These are phyloP conservation scores for Citrullus colocynthis DNA, from an alignment of 306 rosid species.

Conservation along the genomic window DNA sequence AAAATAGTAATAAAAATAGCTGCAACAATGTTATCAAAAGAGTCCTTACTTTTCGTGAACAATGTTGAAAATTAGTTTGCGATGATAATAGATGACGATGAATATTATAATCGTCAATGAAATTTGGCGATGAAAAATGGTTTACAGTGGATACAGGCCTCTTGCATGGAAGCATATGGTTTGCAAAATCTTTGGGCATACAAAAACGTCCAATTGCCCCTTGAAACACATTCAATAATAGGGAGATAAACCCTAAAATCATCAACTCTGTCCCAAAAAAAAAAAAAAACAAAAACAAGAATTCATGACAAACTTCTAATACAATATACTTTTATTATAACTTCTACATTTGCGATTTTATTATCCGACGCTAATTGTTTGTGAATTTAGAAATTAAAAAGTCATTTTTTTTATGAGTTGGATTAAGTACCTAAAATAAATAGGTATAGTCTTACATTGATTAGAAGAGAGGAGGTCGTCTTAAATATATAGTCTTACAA, in stretches of 20 bases:
- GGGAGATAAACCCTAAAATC: constrained; percentile 91
- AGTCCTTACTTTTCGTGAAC: neutral
- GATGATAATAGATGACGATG: neutral
- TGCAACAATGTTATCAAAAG: neutral
- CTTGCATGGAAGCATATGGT: constrained; percentile 86
- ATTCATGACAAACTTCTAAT: neutral
- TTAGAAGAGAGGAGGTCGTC: no score
- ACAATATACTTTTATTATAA: neutral
- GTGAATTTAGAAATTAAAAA: no score
- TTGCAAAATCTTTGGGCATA: constrained; percentile 36
- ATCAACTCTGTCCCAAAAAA: constrained; percentile 53
- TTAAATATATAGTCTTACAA: no score
- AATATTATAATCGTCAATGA: neutral
- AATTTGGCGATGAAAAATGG: constrained; percentile 11
- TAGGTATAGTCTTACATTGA: neutral
- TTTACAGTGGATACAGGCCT: constrained; percentile 9
- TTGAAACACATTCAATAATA: constrained; percentile 66
- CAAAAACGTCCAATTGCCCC: constrained; percentile 46
- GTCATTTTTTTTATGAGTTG: no score
- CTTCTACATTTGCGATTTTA: no score
- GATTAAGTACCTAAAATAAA: no score
- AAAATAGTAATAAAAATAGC: no score
- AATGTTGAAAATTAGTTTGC: neutral
- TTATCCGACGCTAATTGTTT: no score
- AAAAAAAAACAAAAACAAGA: constrained; percentile 2